Evolutionary conservation across 306 rosid genomes (phyloP).

Genomic region (Quercus aquifolioides): DNA sequence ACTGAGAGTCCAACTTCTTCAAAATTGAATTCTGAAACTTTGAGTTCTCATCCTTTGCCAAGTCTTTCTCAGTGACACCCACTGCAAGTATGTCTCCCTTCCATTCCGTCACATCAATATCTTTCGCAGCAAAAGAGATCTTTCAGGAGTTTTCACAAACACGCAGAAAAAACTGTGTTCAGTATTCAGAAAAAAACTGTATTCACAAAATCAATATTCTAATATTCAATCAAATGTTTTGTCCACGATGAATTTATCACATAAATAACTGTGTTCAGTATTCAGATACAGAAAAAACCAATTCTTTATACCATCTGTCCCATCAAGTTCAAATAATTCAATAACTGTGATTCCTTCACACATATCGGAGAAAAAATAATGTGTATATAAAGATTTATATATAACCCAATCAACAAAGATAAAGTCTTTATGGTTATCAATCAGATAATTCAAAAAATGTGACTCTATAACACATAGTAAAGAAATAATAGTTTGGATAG

Average conservation of each 20-base stretch:
- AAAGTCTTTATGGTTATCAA: background rate
- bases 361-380: background rate
- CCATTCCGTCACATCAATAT: constrained; percentile 77
- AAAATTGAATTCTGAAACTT: constrained; percentile 68
- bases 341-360: background rate
- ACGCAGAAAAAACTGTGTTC: constrained; percentile 10
- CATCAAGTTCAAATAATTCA: background rate
- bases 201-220: background rate
- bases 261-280: background rate
- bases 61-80: constrained; percentile 85
- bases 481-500: background rate
- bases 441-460: background rate
- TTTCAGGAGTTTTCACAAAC: constrained; percentile 47
- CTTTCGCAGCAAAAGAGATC: constrained; percentile 71
- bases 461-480: background rate
- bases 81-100: constrained; percentile 89
- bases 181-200: constrained; percentile 16
- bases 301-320: background rate
- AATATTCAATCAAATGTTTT: background rate
- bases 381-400: background rate
- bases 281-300: background rate
- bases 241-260: no score
- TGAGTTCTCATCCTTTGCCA: constrained; percentile 57
- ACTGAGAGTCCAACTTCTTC: constrained; percentile 67
- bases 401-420: background rate